Conservation (phyloP, 2,329 filamentous ascomycete genomes). For the Aspergillus pseudoviridinutans region DNA sequence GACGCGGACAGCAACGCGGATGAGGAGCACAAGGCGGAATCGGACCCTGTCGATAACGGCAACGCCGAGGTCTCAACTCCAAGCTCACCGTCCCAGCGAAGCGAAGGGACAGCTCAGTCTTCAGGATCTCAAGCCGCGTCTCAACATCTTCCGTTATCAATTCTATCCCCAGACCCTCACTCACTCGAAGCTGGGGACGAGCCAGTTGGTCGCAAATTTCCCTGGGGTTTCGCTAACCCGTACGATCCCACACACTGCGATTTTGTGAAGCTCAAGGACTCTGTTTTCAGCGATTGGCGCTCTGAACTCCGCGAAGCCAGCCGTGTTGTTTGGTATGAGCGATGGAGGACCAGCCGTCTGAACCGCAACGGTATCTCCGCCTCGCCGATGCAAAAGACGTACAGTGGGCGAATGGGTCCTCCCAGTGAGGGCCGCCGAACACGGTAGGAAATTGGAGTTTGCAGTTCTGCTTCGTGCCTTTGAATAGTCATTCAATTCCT, state of each 20-base stretch:
- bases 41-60: slow-evolving; percentile 10
- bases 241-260: slow-evolving; percentile 91
- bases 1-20: slow-evolving; percentile 26
- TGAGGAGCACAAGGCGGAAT: slow-evolving; percentile 18
- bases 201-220: slow-evolving; percentile 76
- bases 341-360: slow-evolving; percentile 69
- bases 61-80: slow-evolving; percentile 19
- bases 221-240: slow-evolving; percentile 95
- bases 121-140: slow-evolving; percentile 34
- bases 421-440: slow-evolving; percentile 20
- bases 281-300: slow-evolving; percentile 91
- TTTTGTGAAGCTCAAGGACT: slow-evolving; percentile 83
- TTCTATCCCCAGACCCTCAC: slow-evolving; percentile 91
- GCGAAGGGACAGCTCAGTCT: slow-evolving; percentile 48
- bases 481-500: not conserved
- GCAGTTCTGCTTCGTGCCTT: not conserved
- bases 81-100: slow-evolving; percentile 30
- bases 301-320: slow-evolving; percentile 85
- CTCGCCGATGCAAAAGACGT: slow-evolving; percentile 20
- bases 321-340: slow-evolving; percentile 90
- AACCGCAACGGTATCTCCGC: slow-evolving; percentile 27
- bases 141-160: slow-evolving; percentile 80
- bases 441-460: slow-evolving; percentile 9
- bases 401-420: slow-evolving; percentile 28
- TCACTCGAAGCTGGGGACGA: slow-evolving; percentile 50